phyloP scores from a whole-genome alignment of 2,329 filamentous ascomycete species.

The Aspergillus floridensis region DNA sequence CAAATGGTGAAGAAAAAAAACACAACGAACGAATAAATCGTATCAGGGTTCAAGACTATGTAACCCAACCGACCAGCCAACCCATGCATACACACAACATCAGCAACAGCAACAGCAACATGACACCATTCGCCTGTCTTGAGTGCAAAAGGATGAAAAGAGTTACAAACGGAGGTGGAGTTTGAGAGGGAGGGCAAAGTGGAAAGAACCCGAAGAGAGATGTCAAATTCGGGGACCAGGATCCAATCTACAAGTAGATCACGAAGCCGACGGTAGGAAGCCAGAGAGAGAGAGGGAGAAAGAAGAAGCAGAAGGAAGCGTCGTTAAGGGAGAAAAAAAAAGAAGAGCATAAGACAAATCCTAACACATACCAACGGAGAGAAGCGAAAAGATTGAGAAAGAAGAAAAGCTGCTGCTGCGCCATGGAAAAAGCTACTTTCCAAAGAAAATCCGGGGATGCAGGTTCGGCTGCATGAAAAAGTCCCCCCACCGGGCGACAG shows the following conservation, averaged over 20 bases:
- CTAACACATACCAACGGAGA: slow-evolving; percentile 7
- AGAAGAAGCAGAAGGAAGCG: neutral
- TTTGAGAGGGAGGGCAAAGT: neutral
- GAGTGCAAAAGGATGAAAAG: neutral
- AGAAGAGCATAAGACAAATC: slow-evolving; percentile 6
- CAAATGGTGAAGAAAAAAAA: neutral
- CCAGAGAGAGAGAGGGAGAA: neutral
- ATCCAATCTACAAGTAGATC: slow-evolving; percentile 12
- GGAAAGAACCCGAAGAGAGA: slow-evolving; percentile 20
- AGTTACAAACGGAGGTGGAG: too few species aligned
- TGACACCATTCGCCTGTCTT: slow-evolving; percentile 28
- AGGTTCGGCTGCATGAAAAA: slow-evolving; percentile 12
- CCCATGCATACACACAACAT: slow-evolving; percentile 5
- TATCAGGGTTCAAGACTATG: neutral
- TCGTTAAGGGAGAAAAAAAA: slow-evolving; percentile 1
- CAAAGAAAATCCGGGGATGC: slow-evolving; percentile 23
- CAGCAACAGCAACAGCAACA: slow-evolving; percentile 10
- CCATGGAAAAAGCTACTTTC: slow-evolving; percentile 29
- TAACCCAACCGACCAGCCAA: neutral
- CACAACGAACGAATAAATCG: neutral
- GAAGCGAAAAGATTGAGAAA: slow-evolving; percentile 14
- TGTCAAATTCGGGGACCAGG: slow-evolving; percentile 21
- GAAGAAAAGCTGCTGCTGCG: slow-evolving; percentile 30
- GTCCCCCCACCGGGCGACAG: slow-evolving; percentile 18
- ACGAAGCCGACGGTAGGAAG: neutral